These are phyloP conservation scores for Nakazawaea anatomiae DNA, from an alignment of 805 yeast genomes.

Conservation along the genomic window DNA sequence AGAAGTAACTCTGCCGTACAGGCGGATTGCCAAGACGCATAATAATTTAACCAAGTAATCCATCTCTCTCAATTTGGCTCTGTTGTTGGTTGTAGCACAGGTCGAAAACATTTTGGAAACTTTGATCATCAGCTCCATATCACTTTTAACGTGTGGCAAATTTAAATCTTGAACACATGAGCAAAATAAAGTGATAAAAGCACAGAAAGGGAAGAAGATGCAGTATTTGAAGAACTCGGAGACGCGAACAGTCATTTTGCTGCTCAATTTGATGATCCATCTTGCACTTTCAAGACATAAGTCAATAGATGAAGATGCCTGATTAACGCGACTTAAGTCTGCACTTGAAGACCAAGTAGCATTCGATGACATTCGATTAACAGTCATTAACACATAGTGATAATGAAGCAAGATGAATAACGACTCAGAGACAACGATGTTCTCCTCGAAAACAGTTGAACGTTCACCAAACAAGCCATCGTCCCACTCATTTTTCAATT, in stretches of 20 bases:
- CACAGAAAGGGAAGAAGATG: slow-evolving; percentile 24
- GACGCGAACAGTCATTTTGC: slow-evolving; percentile 12
- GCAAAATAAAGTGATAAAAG: slow-evolving; percentile 23
- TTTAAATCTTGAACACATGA: slow-evolving; percentile 18
- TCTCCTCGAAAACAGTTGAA: background rate
- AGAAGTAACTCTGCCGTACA: slow-evolving; percentile 14
- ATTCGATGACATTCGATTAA: slow-evolving; percentile 18
- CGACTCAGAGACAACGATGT: background rate
- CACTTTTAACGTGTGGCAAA: slow-evolving; percentile 12
- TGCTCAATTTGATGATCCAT: slow-evolving; percentile 16
- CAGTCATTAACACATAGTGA: slow-evolving; percentile 20
- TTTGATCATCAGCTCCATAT: slow-evolving; percentile 19
- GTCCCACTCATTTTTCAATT: slow-evolving; percentile 11
- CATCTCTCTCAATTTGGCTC: slow-evolving; percentile 16
- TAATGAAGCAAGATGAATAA: slow-evolving; percentile 19
- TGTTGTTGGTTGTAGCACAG: background rate
- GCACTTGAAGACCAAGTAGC: slow-evolving; percentile 1
- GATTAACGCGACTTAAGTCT: background rate
- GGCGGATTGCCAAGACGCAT: slow-evolving; percentile 13
- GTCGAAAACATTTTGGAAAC: slow-evolving; percentile 15
- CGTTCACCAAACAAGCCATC: background rate
- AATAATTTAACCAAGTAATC: background rate
- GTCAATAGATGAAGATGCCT: slow-evolving; percentile 6
- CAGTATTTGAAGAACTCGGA: slow-evolving; percentile 16
- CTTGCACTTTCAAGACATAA: slow-evolving; percentile 22